These are phyloP conservation scores for Aspergillus intermedius DNA, from an alignment of 2,329 filamentous ascomycete species.

Conservation along the genomic window DNA sequence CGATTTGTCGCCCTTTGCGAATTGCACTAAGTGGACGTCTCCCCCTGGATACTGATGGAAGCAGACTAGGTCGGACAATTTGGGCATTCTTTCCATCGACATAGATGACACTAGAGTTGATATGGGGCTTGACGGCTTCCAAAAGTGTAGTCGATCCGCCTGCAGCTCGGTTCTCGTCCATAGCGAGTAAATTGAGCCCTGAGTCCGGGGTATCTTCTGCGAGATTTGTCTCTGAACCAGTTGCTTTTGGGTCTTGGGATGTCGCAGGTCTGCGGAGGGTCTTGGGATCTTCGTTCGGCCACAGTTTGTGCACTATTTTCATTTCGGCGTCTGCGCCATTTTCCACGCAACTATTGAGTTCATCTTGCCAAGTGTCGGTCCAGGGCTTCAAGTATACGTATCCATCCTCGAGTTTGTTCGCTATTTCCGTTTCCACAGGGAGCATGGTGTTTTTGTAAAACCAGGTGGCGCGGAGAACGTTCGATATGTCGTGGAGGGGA, in stretches of 20 bases:
- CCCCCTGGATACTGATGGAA: conserved; percentile 78
- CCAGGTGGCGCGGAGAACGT: conserved; percentile 84
- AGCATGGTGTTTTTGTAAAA: conserved; percentile 96
- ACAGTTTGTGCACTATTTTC: conserved; percentile 78
- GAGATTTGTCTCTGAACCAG: conserved; percentile 15
- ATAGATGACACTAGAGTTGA: conserved; percentile 78
- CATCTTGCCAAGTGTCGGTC: conserved; percentile 88
- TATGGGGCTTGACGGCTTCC: conserved; percentile 54
- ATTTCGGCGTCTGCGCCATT: conserved; percentile 85
- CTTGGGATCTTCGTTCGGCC: conserved; percentile 55
- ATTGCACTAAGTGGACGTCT: conserved; percentile 77
- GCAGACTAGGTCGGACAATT: conserved; percentile 75
- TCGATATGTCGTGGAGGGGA: conserved; percentile 79
- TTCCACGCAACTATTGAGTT: conserved; percentile 81
- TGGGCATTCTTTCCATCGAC: conserved; percentile 71
- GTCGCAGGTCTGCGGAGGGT: conserved; percentile 30
- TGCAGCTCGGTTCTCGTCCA: conserved; percentile 37
- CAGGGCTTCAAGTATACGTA: conserved; percentile 81
- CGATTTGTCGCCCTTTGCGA: conserved; percentile 72
- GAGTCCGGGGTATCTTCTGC: conserved; percentile 5
- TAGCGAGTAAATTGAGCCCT: conserved; percentile 8
- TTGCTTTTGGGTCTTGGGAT: conserved; percentile 31
- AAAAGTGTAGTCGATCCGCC: conserved; percentile 36
- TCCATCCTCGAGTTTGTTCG: conserved; percentile 87
- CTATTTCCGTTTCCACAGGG: conserved; percentile 75